Evolutionary conservation across 2,329 filamentous ascomycete genomes (phyloP).

Genomic region (Aspergillus sclerotialis): DNA sequence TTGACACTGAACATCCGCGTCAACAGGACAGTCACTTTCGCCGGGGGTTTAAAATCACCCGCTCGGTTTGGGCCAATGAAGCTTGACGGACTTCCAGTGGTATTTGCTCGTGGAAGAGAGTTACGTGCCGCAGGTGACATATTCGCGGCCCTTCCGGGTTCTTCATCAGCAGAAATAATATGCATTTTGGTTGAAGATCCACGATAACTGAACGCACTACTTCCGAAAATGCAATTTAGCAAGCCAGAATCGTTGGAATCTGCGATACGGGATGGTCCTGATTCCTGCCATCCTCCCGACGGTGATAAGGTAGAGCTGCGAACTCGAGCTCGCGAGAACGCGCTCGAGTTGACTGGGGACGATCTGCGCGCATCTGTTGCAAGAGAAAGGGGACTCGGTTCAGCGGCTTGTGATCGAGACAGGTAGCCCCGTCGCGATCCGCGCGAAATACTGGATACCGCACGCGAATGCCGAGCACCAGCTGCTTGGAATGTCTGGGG

Average conservation of each 20-base stretch:
- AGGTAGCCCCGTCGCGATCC: conserved; percentile 26
- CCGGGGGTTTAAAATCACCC: conserved; percentile 31
- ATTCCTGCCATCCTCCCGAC: conserved; percentile 23
- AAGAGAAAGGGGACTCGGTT: conserved; percentile 25
- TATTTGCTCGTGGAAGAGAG: conserved; percentile 32
- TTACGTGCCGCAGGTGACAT: conserved; percentile 24
- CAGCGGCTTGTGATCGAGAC: conserved; percentile 27
- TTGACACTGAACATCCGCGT: conserved; percentile 55
- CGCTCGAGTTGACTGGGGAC: conserved; percentile 27
- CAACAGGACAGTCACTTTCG: conserved; percentile 48
- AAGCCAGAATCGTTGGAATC: conserved; percentile 47
- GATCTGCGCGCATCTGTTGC: conserved; percentile 26
- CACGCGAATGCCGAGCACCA: conserved; percentile 27
- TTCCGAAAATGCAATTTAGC: conserved; percentile 56
- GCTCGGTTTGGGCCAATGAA: conserved; percentile 14
- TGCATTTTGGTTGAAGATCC: conserved; percentile 57
- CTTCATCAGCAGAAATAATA: conserved; percentile 42
- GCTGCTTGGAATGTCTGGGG: conserved; percentile 24
- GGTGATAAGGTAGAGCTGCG: conserved; percentile 41
- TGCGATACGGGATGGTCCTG: conserved; percentile 29
- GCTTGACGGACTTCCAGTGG: conserved; percentile 28
- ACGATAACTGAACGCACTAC: conserved; percentile 50
- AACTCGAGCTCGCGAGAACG: conserved; percentile 35
- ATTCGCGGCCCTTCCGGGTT: conserved; percentile 16
- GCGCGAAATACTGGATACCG: conserved; percentile 31